Evolutionary conservation across 108 stramenopile species (phyloP), one percentile per base, ranked within the genome.

Genomic region (Aurantiochytrium sp.): DNA sequence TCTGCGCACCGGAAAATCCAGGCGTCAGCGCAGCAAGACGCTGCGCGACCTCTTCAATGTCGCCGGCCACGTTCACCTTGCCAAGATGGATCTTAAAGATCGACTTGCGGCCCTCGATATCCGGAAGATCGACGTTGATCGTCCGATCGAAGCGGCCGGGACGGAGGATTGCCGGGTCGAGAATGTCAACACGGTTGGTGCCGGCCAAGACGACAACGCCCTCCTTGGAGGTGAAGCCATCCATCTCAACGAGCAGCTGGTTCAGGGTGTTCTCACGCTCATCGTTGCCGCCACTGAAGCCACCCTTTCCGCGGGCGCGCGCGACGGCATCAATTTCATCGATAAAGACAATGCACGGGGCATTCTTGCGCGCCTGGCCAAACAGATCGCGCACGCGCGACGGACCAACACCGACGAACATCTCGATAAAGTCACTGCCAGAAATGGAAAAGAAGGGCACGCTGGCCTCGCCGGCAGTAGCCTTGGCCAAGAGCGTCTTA

Each of bases 251-350:
- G 28, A 99, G 93, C 10, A 99, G 90, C 94, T 98, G 98, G 91
- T 99, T 99, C 58, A 99, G 92, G 16, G 99, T 99, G 92, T 98
- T 98, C 92, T 99, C 99, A 5, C 98, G 94, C 93, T 99, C 98
- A 90, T 98, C 98, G 89, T 98, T 97, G 5, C 96, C 96, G 5
- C 96, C 94, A 42, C 93, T 92, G 73, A 97, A 91, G 12, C 96
- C 96, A 43, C 98, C 98, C 21, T 94, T 90, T 16, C 98, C 98
- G 51, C 98, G 94, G 90, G 97, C 96, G 42, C 98, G 95, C 25
- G 98, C 99, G 12, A 99, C 98, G 44, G 99, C 98, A 92, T 99
- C 99, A 88, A 98, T 98, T 92, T 98, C 97, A 94, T 98, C 96
- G 90, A 99, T 98, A 91, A 99, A 99, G 23, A 99, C 92, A 91